Evolutionary conservation across 352 stramenopile genomes (phyloP), one percentile per base, ranked within the genome.

Genomic region (Globisporangium okanoganense): DNA sequence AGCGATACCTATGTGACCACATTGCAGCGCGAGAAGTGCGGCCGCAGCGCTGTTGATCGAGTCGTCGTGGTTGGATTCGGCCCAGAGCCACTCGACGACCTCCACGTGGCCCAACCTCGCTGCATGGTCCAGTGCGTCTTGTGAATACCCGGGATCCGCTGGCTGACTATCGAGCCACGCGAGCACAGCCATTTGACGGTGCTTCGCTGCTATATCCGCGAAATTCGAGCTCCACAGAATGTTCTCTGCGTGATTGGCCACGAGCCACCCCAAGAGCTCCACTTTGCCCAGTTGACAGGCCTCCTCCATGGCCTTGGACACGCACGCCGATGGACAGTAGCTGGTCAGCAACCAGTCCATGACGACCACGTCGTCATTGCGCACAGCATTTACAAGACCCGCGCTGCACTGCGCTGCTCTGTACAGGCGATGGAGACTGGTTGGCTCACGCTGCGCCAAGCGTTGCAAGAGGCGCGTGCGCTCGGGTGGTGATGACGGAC

Each of bases 281-380:
- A 48, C 24, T 25, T 44, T 58, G 33, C 52, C 52, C 36, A 58
- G 36, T 27, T 35, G 35, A 16, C 35, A 47, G 14, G 52, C 52
- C 41, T 58, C 52, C 18, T 58, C 52, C 52, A 58, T 49, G 35
- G 35, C 52, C 22, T 35, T 16, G 31, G 52, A 58, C 22, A 36
- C 36, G 41, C 25, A 36, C 52, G 35, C 36, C 3, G 52, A 47
- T 6, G 52, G 52, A 24, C 33, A 36, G 31, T 58, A 58, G 22
- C 3, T 13, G 10, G 33, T 25, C 52, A 58, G 25, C 1, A 56
- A 35, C 52, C 52, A 58, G 24, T 31, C 16, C 13, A 58, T 22
- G 24, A 58, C 24, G 20, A 36, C 36, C 31, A 49, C 14, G 24
- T 40, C 36, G 24, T 49, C 36, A 5, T 29, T 58, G 35, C 36